These are phyloP conservation scores for Metschnikowia baotianmanensis DNA, from an alignment of 805 yeast genomes.

Conservation along the genomic window DNA sequence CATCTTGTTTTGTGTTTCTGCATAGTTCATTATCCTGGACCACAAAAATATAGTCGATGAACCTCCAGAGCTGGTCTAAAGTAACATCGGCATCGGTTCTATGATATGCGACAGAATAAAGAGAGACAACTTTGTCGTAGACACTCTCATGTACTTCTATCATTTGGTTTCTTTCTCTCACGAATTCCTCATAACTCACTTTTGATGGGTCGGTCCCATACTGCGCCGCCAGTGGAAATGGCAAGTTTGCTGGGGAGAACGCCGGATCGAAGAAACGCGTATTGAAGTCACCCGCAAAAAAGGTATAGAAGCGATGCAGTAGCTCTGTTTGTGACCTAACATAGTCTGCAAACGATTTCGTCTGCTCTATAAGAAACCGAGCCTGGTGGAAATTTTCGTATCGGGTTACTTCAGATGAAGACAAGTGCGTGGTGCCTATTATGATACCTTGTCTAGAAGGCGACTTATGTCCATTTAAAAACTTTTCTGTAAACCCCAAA, in stretches of 20 bases:
- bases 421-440: slow-evolving; percentile 1
- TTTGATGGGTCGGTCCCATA: background rate
- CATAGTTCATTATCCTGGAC: background rate
- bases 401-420: background rate
- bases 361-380: background rate
- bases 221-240: background rate
- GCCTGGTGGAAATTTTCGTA: background rate
- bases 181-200: background rate
- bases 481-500: background rate
- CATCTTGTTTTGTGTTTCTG: background rate
- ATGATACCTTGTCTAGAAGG: slow-evolving; percentile 4
- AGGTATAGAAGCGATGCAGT: background rate
- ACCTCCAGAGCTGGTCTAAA: background rate
- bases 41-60: slow-evolving; percentile 3
- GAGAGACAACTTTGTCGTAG: background rate
- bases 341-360: background rate
- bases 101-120: background rate
- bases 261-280: slow-evolving; percentile 1
- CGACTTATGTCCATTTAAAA: background rate
- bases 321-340: background rate
- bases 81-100: background rate
- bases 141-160: no score
- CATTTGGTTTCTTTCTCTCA: background rate
- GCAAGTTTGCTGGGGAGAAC: background rate
- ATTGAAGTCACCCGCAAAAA: slow-evolving; percentile 6